Evolutionary conservation across 2,329 filamentous ascomycete species (phyloP), one percentile per base, ranked within the genome.

Genomic region (Paramyrothecium sp.): DNA sequence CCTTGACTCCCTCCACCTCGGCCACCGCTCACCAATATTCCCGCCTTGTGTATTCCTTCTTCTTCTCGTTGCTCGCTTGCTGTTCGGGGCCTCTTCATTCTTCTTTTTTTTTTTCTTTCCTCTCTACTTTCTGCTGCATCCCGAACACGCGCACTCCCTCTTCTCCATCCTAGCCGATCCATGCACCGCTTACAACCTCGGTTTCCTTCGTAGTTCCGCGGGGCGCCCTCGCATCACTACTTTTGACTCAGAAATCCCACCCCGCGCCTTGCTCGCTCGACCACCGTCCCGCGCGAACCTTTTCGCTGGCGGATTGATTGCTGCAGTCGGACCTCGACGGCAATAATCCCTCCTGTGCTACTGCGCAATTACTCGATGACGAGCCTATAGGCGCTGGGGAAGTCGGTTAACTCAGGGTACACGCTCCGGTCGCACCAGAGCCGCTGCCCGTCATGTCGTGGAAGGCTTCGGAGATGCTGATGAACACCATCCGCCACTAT

Each of bases 401-500:
- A 30, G 26, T 30, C 26, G 26, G 26, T 30, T 30, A 30, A 30
- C 26, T 30, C 26, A 30, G 26, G 26, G 26, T 30, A 21, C 47
- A 21, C 19, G 47, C 47, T 49, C 47, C 17, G 47, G 33, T 54
- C 54, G 54, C 51, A 54, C 54, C 55, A 56, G 50, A 48, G 54
- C 55, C 53, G 53, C 38, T 57, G 59, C 63, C 67, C 69, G 66
- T 63, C 74, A 97, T 97, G 93, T 90, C 90, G 81, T 98, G 94
- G 94, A 97, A 89, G 81, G 89, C 89, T 73, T 90, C 90, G 62
- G 90, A 93, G 76, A 85, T 86, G 79, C 78, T 98, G 87, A 95
- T 97, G 91, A 90, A 95, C 68, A 97, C 90, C 81, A 97, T 97
- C 88, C 88, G 89, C 76, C 92, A 97, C 79, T 97, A 97, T 84